Evolutionary conservation across 768 basidiomycete genomes (phyloP).

Genomic region (Gymnopilus junonius): DNA sequence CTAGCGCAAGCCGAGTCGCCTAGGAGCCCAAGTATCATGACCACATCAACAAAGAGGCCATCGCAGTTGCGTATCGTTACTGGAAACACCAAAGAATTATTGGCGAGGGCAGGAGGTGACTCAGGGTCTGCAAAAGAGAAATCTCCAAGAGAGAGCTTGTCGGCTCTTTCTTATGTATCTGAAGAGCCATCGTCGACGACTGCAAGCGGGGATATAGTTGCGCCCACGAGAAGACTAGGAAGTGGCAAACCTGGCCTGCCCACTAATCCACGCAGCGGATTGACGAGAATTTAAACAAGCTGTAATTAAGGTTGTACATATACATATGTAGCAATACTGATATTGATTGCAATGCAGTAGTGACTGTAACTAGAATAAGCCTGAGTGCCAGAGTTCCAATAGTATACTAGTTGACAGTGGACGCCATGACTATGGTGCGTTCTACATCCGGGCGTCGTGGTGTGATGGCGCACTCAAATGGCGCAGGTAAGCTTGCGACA

Average conservation of each 20-base stretch:
- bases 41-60: neutral
- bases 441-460: neutral
- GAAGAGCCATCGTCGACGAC: neutral
- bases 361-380: too few relatives aligned
- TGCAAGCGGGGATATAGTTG: neutral
- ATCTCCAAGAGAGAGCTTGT: neutral
- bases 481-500: neutral
- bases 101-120: neutral
- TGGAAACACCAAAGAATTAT: neutral
- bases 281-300: neutral
- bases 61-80: neutral
- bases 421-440: neutral
- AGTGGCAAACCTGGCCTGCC: neutral
- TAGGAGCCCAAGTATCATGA: neutral
- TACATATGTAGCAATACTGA: neutral
- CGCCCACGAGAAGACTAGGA: neutral
- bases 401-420: neutral
- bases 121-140: neutral
- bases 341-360: too few relatives aligned
- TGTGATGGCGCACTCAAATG: constrained; percentile 1
- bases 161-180: neutral
- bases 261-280: neutral
- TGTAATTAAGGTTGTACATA: neutral
- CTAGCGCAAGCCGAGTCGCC: neutral
- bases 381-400: neutral